A percentile compares a stretch with the other conserved stretches of the same genome.
Evolutionary conservation across 192 early-diverging fungal genomes (phyloP).

Genomic region (Gonapodya prolifera): DNA sequence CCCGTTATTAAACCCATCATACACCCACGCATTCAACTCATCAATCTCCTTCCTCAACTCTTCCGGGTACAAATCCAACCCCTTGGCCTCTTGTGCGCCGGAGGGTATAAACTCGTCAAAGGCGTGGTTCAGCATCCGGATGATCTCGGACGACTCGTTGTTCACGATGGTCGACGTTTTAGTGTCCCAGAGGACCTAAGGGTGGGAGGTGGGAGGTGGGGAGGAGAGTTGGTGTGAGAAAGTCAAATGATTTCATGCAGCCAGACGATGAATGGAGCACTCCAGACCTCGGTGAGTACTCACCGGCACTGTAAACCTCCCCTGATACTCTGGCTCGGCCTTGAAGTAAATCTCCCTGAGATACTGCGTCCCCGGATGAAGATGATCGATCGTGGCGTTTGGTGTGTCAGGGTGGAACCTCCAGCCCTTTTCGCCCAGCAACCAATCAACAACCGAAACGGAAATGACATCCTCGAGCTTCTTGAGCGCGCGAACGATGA

Average conservation of each 20-base stretch:
- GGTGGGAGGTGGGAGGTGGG: neutral
- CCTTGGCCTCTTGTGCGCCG: conserved; percentile 32
- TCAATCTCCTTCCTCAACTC: conserved; percentile 66
- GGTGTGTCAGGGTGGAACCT: conserved; percentile 12
- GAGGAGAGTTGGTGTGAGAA: neutral
- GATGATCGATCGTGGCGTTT: conserved; percentile 1
- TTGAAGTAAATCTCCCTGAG: conserved; percentile 80
- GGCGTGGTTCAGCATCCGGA: conserved; percentile 80
- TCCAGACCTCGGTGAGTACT: neutral
- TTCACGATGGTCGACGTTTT: conserved; percentile 78
- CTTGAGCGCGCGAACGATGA: conserved; percentile 80
- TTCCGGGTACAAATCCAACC: conserved; percentile 69
- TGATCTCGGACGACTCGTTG: conserved; percentile 95
- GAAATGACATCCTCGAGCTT: conserved; percentile 74
- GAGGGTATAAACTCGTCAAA: conserved; percentile 64
- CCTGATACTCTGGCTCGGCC: conserved; percentile 61
- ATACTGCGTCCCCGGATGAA: neutral
- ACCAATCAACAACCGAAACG: conserved; percentile 74
- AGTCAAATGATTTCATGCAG: too few species aligned
- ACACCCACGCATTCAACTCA: conserved; percentile 78
- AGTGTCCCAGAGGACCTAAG: conserved; percentile 74
- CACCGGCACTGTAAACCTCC: conserved; percentile 82
- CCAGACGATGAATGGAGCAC: too few species aligned
- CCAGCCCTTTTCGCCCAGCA: conserved; percentile 72
- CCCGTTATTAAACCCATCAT: conserved; percentile 91